Evolutionary conservation across 2,329 filamentous ascomycete species (phyloP).

Genomic region (Graphilbum fragrans): DNA sequence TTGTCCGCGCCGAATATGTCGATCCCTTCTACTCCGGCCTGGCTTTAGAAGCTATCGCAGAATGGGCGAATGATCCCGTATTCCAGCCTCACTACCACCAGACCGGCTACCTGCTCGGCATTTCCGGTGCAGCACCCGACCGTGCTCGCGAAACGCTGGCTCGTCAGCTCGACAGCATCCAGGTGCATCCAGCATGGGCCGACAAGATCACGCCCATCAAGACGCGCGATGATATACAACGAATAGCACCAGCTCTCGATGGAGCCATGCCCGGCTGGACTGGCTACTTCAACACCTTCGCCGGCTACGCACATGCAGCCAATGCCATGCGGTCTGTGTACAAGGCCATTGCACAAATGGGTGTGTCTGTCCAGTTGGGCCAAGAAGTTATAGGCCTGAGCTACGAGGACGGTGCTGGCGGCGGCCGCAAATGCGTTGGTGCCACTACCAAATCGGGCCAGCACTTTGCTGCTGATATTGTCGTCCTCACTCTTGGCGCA

Average conservation of each 20-base stretch:
- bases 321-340: constrained; percentile 37
- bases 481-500: constrained; percentile 25
- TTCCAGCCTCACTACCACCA: constrained; percentile 39
- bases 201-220: constrained; percentile 20
- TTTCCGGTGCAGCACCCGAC: constrained; percentile 31
- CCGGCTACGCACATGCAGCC: constrained; percentile 43
- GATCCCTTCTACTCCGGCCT: constrained; percentile 43
- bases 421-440: constrained; percentile 16
- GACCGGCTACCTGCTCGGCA: constrained; percentile 35
- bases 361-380: constrained; percentile 24
- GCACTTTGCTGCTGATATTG: constrained; percentile 21
- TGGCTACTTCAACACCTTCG: constrained; percentile 46
- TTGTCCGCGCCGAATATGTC: constrained; percentile 46
- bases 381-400: constrained; percentile 23
- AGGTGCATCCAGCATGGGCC: constrained; percentile 24
- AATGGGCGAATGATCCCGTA: constrained; percentile 37
- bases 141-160: constrained; percentile 34
- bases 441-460: constrained; percentile 14
- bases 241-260: constrained; percentile 25
- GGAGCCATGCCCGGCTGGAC: constrained; percentile 38
- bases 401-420: constrained; percentile 14
- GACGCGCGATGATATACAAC: constrained; percentile 3
- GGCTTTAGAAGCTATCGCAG: constrained; percentile 37
- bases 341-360: constrained; percentile 21
- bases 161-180: constrained; percentile 26